phyloP scores from a whole-genome alignment of 2,329 filamentous ascomycete species.

The Claviceps paspali region DNA sequence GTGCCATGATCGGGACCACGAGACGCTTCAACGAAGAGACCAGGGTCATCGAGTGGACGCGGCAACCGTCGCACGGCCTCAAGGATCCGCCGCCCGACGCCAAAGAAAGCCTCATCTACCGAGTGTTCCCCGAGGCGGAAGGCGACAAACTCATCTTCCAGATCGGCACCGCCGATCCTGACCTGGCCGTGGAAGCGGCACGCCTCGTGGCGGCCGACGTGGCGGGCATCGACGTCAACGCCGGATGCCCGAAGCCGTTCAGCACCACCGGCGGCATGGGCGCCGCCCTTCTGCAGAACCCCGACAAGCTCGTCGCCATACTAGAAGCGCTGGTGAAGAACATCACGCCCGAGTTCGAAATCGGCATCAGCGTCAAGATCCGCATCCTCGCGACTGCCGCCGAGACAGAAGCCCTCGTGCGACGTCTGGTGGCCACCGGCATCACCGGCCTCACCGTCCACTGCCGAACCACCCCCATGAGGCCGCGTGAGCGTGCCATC shows the following conservation, averaged over 20 bases:
- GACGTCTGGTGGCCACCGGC: conserved; percentile 66
- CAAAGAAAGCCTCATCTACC: conserved; percentile 61
- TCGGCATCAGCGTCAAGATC: conserved; percentile 96
- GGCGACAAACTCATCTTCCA: conserved; percentile 71
- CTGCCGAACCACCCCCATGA: conserved; percentile 92
- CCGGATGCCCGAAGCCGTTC: conserved; percentile 96
- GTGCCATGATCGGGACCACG: conserved; percentile 75
- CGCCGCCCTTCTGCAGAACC: conserved; percentile 71
- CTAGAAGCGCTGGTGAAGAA: conserved; percentile 67
- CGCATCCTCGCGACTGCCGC: conserved; percentile 65
- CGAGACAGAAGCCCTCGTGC: conserved; percentile 63
- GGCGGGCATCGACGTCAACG: conserved; percentile 89
- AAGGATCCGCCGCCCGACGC: conserved; percentile 38
- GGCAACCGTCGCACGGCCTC: conserved; percentile 55
- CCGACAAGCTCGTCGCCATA: conserved; percentile 71
- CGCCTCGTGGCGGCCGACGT: conserved; percentile 76
- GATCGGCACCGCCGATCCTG: conserved; percentile 74
- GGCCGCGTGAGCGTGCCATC: conserved; percentile 75
- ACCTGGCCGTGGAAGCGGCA: conserved; percentile 70
- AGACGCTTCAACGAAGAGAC: conserved; percentile 62
- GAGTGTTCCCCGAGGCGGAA: conserved; percentile 66
- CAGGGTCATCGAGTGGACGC: conserved; percentile 71
- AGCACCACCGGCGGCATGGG: conserved; percentile 92
- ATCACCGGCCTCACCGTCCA: conserved; percentile 89
- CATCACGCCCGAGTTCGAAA: conserved; percentile 62